Evolutionary conservation across 176 grass and related monocot species (phyloP).

Genomic region (Echinochloa phyllopogon): DNA sequence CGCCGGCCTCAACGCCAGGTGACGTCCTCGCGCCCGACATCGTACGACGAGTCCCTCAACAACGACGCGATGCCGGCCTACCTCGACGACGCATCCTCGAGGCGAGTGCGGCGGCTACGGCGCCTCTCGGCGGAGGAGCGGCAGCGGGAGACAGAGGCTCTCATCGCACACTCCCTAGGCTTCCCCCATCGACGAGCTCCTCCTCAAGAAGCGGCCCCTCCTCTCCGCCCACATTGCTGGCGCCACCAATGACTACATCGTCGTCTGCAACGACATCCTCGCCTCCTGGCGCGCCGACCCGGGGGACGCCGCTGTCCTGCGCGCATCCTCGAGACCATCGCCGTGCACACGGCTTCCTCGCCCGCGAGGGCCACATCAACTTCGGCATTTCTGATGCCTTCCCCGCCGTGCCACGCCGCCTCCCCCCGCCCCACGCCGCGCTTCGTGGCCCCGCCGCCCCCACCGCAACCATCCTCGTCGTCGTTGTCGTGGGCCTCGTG

Average conservation of each 20-base stretch:
- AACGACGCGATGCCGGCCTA: slow-evolving; percentile 65
- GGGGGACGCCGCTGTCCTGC: slow-evolving; percentile 54
- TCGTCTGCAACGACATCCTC: slow-evolving; percentile 93
- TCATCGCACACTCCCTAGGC: slow-evolving; percentile 75
- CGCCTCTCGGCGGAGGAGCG: slow-evolving; percentile 66
- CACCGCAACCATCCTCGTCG: slow-evolving; percentile 51
- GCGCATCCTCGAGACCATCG: slow-evolving; percentile 72
- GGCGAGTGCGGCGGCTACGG: slow-evolving; percentile 53
- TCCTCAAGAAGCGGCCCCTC: slow-evolving; percentile 55
- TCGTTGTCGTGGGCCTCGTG: slow-evolving; percentile 76
- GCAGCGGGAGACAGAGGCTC: slow-evolving; percentile 88
- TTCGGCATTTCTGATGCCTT: slow-evolving; percentile 83
- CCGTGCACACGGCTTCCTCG: slow-evolving; percentile 73
- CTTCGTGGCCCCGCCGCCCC: neutral
- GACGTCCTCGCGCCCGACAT: slow-evolving; percentile 32
- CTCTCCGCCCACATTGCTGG: slow-evolving; percentile 37
- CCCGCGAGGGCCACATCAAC: slow-evolving; percentile 84
- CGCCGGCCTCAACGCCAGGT: slow-evolving; percentile 40
- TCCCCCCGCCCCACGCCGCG: slow-evolving; percentile 39
- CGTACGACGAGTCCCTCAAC: slow-evolving; percentile 83
- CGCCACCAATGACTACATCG: slow-evolving; percentile 84
- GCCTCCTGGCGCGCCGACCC: slow-evolving; percentile 88
- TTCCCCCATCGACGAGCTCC: slow-evolving; percentile 87
- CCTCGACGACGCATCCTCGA: slow-evolving; percentile 54
- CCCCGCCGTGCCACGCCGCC: slow-evolving; percentile 58